Evolutionary conservation across 495 filamentous ascomycete genomes (phyloP).

Genomic region (Jackrogersella multiformis): DNA sequence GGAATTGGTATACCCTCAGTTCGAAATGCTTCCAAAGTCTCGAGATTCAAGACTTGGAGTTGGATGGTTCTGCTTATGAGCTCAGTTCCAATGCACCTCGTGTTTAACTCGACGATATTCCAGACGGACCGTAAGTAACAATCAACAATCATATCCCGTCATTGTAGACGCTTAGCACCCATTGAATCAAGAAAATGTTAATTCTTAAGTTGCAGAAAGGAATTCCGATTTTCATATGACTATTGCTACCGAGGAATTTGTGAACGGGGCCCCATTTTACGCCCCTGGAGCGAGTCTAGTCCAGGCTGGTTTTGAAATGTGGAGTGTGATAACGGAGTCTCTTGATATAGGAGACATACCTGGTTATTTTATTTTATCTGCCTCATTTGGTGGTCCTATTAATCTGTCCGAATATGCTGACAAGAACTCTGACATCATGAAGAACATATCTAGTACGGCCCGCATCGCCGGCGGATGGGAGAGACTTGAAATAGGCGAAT

Average conservation of each 20-base stretch:
- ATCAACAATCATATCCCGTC: not conserved
- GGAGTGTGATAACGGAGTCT: not conserved
- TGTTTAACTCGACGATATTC: constrained; percentile 42
- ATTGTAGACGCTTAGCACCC: too few species aligned
- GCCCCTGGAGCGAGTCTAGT: constrained; percentile 30
- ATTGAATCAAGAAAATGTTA: constrained; percentile 37
- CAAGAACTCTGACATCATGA: constrained; percentile 34
- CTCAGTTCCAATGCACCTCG: constrained; percentile 46
- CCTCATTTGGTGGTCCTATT: constrained; percentile 1
- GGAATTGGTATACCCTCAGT: constrained; percentile 55
- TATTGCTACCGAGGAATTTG: constrained; percentile 48
- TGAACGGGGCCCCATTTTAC: constrained; percentile 34
- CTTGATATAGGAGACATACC: not conserved
- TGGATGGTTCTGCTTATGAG: constrained; percentile 42
- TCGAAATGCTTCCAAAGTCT: constrained; percentile 46
- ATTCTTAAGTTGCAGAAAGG: constrained; percentile 12
- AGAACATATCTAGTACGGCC: constrained; percentile 25
- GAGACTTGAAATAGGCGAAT: constrained; percentile 15
- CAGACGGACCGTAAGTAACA: constrained; percentile 37
- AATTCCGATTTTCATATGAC: constrained; percentile 53
- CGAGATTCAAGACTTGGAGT: constrained; percentile 34
- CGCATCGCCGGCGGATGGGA: constrained; percentile 4
- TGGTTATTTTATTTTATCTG: not conserved
- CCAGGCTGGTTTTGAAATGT: constrained; percentile 18
- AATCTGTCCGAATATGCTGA: constrained; percentile 23